Evolutionary conservation across 805 yeast species (phyloP), one percentile per base, ranked within the genome.

Genomic region (Monosporozyma siamensis): DNA sequence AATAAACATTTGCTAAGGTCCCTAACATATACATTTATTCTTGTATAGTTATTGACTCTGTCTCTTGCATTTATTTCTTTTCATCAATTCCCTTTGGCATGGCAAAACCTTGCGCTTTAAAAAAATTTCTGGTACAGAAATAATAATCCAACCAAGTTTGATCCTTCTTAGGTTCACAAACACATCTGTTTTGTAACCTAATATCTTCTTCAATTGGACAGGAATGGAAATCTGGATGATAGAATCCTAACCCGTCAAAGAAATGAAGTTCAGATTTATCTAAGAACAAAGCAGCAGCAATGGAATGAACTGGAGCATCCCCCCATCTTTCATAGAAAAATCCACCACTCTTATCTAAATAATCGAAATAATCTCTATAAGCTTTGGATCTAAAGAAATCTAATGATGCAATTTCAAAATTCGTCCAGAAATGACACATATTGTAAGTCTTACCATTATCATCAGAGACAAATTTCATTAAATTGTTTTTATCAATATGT

Each of bases 291-390:
- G 87, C 64, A 2, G 77, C 83, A 4, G 84, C 94, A 40, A 85
- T 71, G 1, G 94, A 75, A 64, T 85, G 95, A n/a, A 85, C 75
- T 3, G 95, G 95, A 0, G 95, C 95, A 63, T 86, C 95, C 17
- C 95, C 95, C 95, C 95, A 86, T 50, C 95, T 71, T 65, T 86
- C 92, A 56, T 83, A 82, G 59, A 76, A 84, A 59, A 84, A 84
- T 1, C 94, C 95, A 44, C 94, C 94, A 3, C 74, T 59, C 38
- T 61, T 46, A 56, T 84, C 95, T 36, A 84, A 65, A 56, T 66
- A 65, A 18, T 81, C 67, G 57, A 83, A 83, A 62, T 73, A 82
- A 7, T 71, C 67, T 36, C 69, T 66, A 62, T 82, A 83, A 17
- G 71, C 68, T 29, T 69, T 60, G 0, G 76, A 66, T 49, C 87